Conservation (phyloP, 2,329 filamentous ascomycete species). For the Xylaria multiplex region DNA sequence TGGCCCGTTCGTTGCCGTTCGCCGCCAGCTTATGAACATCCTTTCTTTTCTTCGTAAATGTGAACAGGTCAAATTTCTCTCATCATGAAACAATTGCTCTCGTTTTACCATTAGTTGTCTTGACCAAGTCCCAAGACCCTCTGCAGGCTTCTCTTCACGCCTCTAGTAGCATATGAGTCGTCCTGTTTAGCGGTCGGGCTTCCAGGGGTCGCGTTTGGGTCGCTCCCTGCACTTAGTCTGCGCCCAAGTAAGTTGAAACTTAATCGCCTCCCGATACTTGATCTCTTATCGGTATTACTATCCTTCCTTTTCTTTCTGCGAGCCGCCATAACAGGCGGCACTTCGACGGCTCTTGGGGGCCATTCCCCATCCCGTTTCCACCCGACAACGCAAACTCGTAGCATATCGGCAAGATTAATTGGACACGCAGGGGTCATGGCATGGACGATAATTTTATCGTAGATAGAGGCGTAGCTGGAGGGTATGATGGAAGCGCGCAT, state of each 20-base stretch:
- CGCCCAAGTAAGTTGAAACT: conserved; percentile 60
- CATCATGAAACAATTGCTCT: not conserved
- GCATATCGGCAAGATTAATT: conserved; percentile 85
- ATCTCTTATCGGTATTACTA: conserved; percentile 44
- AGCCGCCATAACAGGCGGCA: conserved; percentile 52
- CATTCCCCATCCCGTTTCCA: conserved; percentile 96
- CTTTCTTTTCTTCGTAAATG: conserved; percentile 20
- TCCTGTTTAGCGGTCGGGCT: conserved; percentile 37
- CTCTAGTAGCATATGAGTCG: conserved; percentile 39
- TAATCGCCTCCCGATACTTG: conserved; percentile 54
- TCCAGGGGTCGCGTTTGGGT: conserved; percentile 29
- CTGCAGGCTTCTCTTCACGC: conserved; percentile 50
- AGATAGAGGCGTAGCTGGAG: conserved; percentile 80
- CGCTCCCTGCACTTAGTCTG: conserved; percentile 44
- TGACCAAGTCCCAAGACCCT: conserved; percentile 50
- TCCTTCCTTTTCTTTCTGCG: conserved; percentile 55
- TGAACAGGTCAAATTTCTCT: conserved; percentile 4
- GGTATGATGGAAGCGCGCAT: conserved; percentile 82
- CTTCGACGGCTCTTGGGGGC: conserved; percentile 72
- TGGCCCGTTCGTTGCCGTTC: conserved; percentile 19
- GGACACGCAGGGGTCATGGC: conserved; percentile 85
- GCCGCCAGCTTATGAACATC: conserved; percentile 4
- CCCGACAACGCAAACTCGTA: conserved; percentile 81
- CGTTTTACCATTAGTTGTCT: conserved; percentile 33
- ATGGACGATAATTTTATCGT: conserved; percentile 87